Evolutionary conservation across 345 rosid species (phyloP).

Genomic region (Camelina hispida): DNA sequence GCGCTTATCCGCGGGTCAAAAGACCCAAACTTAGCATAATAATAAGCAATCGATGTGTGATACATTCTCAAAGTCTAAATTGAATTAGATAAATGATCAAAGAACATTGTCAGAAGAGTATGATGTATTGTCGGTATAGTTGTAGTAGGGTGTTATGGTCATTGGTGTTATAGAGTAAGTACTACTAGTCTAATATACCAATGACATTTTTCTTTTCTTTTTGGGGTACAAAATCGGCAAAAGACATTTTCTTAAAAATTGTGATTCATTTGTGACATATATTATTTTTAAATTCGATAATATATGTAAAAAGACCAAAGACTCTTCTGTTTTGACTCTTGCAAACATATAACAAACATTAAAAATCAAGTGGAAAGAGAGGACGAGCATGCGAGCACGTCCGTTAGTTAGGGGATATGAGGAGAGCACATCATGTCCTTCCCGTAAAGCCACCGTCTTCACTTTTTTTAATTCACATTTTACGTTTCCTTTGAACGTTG

Average conservation of each 20-base stretch:
- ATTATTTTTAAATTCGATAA: no score
- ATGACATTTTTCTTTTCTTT: no score
- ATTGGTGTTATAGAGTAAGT: neutral
- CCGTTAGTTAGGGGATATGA: conserved; percentile 16
- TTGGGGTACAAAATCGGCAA: no score
- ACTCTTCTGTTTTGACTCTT: conserved; percentile 19
- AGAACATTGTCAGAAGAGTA: neutral
- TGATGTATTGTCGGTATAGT: neutral
- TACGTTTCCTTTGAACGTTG: conserved; percentile 34
- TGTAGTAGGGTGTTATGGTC: neutral
- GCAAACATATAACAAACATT: no score
- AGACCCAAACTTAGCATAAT: neutral
- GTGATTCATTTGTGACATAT: neutral
- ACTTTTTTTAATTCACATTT: conserved; percentile 26
- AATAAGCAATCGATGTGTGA: neutral
- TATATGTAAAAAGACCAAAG: conserved; percentile 22
- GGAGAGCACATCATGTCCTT: conserved; percentile 49
- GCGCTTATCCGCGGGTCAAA: neutral
- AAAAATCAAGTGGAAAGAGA: conserved; percentile 35
- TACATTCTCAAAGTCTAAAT: neutral
- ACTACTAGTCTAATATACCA: neutral
- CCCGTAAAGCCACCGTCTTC: conserved; percentile 42
- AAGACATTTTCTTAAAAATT: neutral
- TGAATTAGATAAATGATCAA: neutral
- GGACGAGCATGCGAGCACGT: conserved; percentile 45